These are phyloP conservation scores for Lichtheimia ornata DNA, from an alignment of 371 early-diverging fungal species.

Conservation along the genomic window DNA sequence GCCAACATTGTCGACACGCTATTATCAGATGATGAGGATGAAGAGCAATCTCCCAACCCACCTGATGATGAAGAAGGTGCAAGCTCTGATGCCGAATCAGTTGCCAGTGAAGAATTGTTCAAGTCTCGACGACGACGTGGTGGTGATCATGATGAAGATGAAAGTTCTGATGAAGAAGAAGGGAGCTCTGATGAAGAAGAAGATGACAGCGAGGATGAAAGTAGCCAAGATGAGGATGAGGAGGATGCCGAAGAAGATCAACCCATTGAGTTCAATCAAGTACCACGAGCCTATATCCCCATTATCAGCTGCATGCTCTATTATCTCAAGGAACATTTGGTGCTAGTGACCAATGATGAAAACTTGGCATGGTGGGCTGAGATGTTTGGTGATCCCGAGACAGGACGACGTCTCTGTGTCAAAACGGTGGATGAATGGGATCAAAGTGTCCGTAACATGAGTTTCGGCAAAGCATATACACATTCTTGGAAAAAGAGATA, in stretches of 20 bases:
- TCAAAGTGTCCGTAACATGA: slow-evolving; percentile 32
- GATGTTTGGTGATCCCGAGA: slow-evolving; percentile 42
- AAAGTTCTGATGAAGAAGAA: slow-evolving; percentile 13
- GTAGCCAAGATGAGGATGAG: slow-evolving; percentile 9
- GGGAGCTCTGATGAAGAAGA: slow-evolving; percentile 7
- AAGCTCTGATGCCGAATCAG: slow-evolving; percentile 19
- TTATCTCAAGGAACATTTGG: slow-evolving; percentile 34
- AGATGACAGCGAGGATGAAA: slow-evolving; percentile 8
- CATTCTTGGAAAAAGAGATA: slow-evolving; percentile 31
- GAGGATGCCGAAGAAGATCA: slow-evolving; percentile 9
- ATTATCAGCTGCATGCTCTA: slow-evolving; percentile 49
- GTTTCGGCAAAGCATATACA: slow-evolving; percentile 28
- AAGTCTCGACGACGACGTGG: slow-evolving; percentile 20
- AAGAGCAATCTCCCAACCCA: slow-evolving; percentile 14
- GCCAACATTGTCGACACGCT: slow-evolving; percentile 25
- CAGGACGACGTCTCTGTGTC: slow-evolving; percentile 34
- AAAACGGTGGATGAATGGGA: slow-evolving; percentile 52
- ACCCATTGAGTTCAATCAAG: slow-evolving; percentile 21
- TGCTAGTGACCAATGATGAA: slow-evolving; percentile 51
- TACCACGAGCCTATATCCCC: slow-evolving; percentile 38
- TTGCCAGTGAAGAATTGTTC: slow-evolving; percentile 29
- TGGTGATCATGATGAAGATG: slow-evolving; percentile 26
- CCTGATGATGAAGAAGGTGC: slow-evolving; percentile 6
- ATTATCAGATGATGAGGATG: slow-evolving; percentile 22
- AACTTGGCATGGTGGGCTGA: slow-evolving; percentile 52